Conservation (phyloP, 1,284 basidiomycete genomes). For the Papiliotrema nemorosa region DNA sequence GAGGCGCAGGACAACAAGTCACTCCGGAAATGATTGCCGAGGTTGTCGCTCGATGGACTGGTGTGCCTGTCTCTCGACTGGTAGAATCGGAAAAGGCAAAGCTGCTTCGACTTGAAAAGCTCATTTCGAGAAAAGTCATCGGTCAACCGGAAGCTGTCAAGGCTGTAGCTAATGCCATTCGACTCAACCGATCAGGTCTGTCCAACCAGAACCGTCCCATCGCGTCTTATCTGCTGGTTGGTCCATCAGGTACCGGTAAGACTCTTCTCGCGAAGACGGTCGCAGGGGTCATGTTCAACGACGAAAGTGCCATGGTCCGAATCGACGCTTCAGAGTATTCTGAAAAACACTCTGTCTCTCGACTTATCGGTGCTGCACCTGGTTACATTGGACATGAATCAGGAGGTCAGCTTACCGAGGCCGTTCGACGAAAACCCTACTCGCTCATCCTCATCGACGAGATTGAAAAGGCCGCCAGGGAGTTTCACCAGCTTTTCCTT, state of each 20-base stretch:
- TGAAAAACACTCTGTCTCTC: conserved; percentile 56
- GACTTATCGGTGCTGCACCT: conserved; percentile 56
- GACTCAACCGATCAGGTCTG: conserved; percentile 57
- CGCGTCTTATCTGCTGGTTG: conserved; percentile 55
- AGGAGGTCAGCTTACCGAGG: conserved; percentile 56
- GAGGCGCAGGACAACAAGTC: conserved; percentile 47
- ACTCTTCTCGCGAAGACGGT: conserved; percentile 55
- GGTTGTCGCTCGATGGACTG: conserved; percentile 56
- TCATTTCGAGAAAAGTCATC: conserved; percentile 52
- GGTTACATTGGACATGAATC: conserved; percentile 59
- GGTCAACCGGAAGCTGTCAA: conserved; percentile 58
- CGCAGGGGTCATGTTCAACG: conserved; percentile 56
- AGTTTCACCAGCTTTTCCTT: conserved; percentile 58
- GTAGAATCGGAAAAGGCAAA: conserved; percentile 51
- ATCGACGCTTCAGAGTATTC: conserved; percentile 56
- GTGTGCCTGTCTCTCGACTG: conserved; percentile 44
- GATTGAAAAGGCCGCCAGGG: conserved; percentile 56
- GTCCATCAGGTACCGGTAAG: conserved; percentile 56
- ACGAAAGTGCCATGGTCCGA: conserved; percentile 55
- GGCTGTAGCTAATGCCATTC: conserved; percentile 58
- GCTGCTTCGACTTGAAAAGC: conserved; percentile 53
- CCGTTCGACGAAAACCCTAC: conserved; percentile 52
- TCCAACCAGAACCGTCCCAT: conserved; percentile 56
- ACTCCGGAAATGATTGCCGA: conserved; percentile 55
- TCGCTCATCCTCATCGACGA: conserved; percentile 51